phyloP scores from a whole-genome alignment of 2,329 filamentous ascomycete species.

The Neoscytalidium dimidiatum region DNA sequence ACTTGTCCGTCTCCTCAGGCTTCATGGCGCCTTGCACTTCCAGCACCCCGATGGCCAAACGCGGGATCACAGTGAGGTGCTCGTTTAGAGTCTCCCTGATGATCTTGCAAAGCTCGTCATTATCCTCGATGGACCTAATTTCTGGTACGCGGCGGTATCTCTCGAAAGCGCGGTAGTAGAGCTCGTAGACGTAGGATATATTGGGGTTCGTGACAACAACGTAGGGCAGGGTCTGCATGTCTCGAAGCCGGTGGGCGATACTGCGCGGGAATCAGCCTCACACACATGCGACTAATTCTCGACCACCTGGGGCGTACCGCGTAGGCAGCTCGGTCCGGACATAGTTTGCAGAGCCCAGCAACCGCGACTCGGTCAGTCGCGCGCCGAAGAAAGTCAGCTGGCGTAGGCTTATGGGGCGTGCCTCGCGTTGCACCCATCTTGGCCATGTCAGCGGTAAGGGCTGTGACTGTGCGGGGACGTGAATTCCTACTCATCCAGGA shows the following conservation, averaged over 20 bases:
- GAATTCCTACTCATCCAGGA: constrained; percentile 58
- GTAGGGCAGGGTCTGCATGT: constrained; percentile 96
- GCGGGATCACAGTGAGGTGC: constrained; percentile 91
- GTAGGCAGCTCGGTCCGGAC: constrained; percentile 92
- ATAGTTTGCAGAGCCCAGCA: constrained; percentile 96
- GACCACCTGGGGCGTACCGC: constrained; percentile 51
- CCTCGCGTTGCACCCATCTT: constrained; percentile 92
- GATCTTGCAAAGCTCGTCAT: constrained; percentile 80
- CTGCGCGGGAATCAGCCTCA: constrained; percentile 45
- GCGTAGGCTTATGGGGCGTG: constrained; percentile 90
- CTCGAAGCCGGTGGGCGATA: constrained; percentile 88
- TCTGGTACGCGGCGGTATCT: constrained; percentile 81
- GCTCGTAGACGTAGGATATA: constrained; percentile 91
- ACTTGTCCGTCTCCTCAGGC: constrained; percentile 79
- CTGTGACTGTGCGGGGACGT: background rate
- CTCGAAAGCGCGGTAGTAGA: constrained; percentile 97
- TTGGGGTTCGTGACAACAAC: constrained; percentile 95
- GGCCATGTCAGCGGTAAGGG: constrained; percentile 21
- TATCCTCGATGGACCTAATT: constrained; percentile 83
- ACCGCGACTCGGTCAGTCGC: constrained; percentile 82
- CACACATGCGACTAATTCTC: background rate
- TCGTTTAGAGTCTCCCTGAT: constrained; percentile 79
- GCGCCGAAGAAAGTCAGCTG: constrained; percentile 97
- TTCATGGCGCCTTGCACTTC: constrained; percentile 85
- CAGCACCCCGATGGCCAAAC: constrained; percentile 89